phyloP scores from a whole-genome alignment of 371 early-diverging fungal species.

The Rhizopus arrhizus region DNA sequence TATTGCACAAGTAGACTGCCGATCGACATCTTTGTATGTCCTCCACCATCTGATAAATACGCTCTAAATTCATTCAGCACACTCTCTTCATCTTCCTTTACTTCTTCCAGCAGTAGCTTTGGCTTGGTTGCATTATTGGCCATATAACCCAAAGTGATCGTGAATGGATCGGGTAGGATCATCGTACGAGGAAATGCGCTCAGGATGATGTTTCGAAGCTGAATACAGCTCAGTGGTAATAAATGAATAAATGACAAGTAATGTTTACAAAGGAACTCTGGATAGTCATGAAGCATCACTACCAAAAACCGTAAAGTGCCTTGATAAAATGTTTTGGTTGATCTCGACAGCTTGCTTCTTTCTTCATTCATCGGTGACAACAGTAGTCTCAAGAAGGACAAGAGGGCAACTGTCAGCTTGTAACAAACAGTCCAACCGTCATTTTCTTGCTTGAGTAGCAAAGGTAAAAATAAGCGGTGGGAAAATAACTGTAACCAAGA shows the following conservation, averaged over 20 bases:
- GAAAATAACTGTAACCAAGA: conserved; percentile 94
- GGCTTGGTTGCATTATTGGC: conserved; percentile 13
- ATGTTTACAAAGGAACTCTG: conserved; percentile 92
- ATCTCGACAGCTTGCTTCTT: conserved; percentile 59
- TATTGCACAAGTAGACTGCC: conserved; percentile 6
- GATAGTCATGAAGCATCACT: conserved; percentile 94
- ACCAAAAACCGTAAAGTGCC: conserved; percentile 87
- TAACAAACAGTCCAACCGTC: conserved; percentile 86
- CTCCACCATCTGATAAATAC: conserved; percentile 4
- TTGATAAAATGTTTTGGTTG: conserved; percentile 11
- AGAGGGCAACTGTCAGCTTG: conserved; percentile 73
- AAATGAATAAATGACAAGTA: conserved; percentile 88
- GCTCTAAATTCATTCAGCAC: neutral
- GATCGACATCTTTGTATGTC: conserved; percentile 1
- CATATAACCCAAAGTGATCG: conserved; percentile 55
- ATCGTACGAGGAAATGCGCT: conserved; percentile 93
- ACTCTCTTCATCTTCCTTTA: neutral
- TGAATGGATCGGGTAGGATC: conserved; percentile 95
- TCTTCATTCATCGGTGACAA: conserved; percentile 57
- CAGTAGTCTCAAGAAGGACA: conserved; percentile 84
- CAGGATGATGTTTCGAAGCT: conserved; percentile 91
- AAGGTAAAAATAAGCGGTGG: conserved; percentile 88
- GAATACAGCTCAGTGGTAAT: conserved; percentile 89
- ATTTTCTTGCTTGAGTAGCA: conserved; percentile 51
- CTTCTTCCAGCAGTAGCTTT: conserved; percentile 8